Evolutionary conservation across 768 basidiomycete genomes (phyloP).

Genomic region (Nidularia sp.): DNA sequence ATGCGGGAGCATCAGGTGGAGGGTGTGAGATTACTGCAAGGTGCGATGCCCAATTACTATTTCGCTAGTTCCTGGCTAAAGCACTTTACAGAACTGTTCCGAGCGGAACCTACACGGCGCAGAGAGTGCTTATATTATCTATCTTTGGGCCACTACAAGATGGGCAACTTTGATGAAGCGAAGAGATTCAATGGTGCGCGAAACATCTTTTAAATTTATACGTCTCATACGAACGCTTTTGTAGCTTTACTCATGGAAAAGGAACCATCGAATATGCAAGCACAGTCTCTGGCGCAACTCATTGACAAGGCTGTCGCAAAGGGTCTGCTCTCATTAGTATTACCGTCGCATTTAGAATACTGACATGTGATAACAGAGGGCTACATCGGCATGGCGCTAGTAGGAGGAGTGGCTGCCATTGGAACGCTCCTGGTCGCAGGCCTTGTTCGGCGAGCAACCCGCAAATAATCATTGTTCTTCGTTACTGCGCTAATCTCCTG

Average conservation of each 20-base stretch:
- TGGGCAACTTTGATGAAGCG: constrained; percentile 91
- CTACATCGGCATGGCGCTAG: constrained; percentile 97
- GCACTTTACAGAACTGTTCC: constrained; percentile 73
- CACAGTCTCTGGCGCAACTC: constrained; percentile 77
- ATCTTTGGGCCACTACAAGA: constrained; percentile 93
- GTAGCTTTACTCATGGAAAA: constrained; percentile 82
- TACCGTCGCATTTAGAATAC: background rate
- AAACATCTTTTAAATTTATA: background rate
- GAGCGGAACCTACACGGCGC: constrained; percentile 78
- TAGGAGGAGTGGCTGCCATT: constrained; percentile 84
- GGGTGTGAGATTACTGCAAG: constrained; percentile 89
- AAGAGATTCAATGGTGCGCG: constrained; percentile 88
- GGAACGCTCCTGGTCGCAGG: constrained; percentile 71
- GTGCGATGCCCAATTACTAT: constrained; percentile 32
- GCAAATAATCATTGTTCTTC: constrained; percentile 29
- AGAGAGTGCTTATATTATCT: constrained; percentile 97
- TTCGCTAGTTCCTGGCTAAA: constrained; percentile 3
- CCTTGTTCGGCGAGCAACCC: constrained; percentile 79
- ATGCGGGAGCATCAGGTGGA: constrained; percentile 82
- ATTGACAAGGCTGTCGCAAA: constrained; percentile 83
- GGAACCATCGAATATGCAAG: constrained; percentile 92
- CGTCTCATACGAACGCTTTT: constrained; percentile 1
- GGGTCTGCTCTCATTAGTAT: constrained; percentile 41
- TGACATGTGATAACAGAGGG: constrained; percentile 57
- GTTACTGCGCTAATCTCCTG: background rate